phyloP scores from a whole-genome alignment of 2,329 filamentous ascomycete genomes.

The Penicillium aurantiogriseum region DNA sequence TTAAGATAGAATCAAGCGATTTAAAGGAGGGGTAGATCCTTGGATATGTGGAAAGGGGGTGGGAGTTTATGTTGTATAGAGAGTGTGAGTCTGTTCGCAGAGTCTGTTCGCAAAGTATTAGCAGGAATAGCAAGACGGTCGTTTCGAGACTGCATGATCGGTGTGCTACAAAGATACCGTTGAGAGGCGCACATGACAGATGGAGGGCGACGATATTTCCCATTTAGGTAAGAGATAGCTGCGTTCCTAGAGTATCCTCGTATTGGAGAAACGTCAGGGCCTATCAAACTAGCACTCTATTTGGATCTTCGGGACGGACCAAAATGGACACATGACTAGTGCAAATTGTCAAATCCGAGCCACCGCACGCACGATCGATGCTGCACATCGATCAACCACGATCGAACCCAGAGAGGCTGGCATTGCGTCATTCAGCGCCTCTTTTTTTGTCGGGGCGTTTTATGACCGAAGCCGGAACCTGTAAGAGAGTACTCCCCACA shows the following conservation, averaged over 20 bases:
- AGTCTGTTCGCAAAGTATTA: background rate
- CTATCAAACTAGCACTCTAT: constrained; percentile 20
- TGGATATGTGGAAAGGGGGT: constrained; percentile 1
- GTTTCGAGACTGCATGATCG: background rate
- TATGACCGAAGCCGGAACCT: background rate
- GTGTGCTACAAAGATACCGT: constrained; percentile 4
- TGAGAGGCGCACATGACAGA: background rate
- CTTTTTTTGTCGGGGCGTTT: constrained; percentile 2
- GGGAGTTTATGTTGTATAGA: background rate
- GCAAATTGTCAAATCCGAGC: constrained; percentile 8
- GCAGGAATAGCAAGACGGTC: background rate
- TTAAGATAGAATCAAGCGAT: background rate
- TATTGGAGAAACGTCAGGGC: constrained; percentile 11
- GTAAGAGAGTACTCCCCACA: background rate
- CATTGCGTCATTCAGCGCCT: constrained; percentile 16
- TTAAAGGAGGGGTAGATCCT: background rate
- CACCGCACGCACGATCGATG: constrained; percentile 20
- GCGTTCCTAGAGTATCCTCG: background rate
- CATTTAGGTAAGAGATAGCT: background rate
- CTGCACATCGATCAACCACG: constrained; percentile 16
- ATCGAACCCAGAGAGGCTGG: constrained; percentile 12
- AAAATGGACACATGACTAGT: constrained; percentile 9
- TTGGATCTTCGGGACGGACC: constrained; percentile 21
- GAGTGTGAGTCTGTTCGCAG: background rate
- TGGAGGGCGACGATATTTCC: background rate